Base-by-base conservation (phyloP, 1,284 basidiomycete genomes). In the Apiotrichum brassicae region DNA sequence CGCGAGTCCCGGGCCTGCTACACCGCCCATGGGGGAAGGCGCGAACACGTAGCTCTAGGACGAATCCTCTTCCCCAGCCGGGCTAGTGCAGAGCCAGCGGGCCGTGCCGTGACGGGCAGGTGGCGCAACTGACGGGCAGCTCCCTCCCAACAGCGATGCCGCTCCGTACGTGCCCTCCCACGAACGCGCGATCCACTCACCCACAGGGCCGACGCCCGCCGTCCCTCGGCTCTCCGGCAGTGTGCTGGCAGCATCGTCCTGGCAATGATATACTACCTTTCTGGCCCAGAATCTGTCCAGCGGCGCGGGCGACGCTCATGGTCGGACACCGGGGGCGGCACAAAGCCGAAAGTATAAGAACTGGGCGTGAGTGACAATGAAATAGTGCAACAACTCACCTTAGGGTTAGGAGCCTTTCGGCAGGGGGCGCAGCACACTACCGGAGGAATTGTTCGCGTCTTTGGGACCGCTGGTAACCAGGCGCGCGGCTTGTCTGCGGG, bases 281-380 rank as follows among this genome's bases (percentile, higher is more conserved):
- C 47, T 44, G 38, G 43, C 35, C 51, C 33, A 23, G 19, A 32
- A 7, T 9, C 32, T 24, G 42, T 23, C 51, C 46, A 49, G 47
- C 51, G 51, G 51, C 44, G 43, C 47, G 51, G 51, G 49, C 26
- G 37, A 39, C 51, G 51, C 51, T 53, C 51, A 53, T 34, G 43
- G 42, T 1, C 34, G 43, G 43, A 42, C 43, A 39, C 51, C 51
- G 51, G 51, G 33, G 34, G 28, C 37, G 40, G 37, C 6, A 14
- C 28, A 30, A 7, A 12, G 28, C 26, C 40, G 40, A 16, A 30
- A 39, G 35, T 36, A 38, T 36, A 53, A 53, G 51, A 49, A 53
- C 51, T 53, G 51, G 18, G 22, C 23, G 51, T 48, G 36, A 48
- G 46, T 26, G 22, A 32, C 26, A 18, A 14, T 13, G 6, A 6